These are phyloP conservation scores for Haematococcus lacustris DNA, from an alignment of 139 green algal genomes.

Conservation along the genomic window DNA sequence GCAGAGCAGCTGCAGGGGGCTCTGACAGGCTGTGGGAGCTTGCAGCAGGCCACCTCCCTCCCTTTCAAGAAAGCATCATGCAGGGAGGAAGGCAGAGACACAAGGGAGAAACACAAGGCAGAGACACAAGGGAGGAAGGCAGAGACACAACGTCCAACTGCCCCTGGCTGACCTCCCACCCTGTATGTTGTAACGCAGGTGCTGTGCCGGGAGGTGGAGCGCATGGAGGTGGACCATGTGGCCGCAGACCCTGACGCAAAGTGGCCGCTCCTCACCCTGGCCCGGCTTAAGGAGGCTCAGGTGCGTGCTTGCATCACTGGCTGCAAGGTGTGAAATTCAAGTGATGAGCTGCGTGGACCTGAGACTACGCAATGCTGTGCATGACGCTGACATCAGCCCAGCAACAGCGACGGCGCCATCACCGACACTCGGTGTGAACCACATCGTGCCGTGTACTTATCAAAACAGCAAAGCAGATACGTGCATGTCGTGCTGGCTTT, in stretches of 20 bases:
- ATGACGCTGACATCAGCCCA: not conserved
- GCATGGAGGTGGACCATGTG: slow-evolving; percentile 41
- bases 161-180: too few species aligned
- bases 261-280: slow-evolving; percentile 78
- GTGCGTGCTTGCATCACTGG: too few species aligned
- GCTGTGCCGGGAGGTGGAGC: slow-evolving; percentile 41
- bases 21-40: too few species aligned
- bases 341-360: not conserved
- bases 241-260: slow-evolving; percentile 52
- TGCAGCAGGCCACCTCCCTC: too few species aligned
- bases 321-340: too few species aligned
- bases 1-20: too few species aligned
- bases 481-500: not conserved
- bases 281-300: slow-evolving; percentile 58
- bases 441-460: not conserved
- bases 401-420: not conserved
- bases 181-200: too few species aligned
- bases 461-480: not conserved
- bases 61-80: too few species aligned
- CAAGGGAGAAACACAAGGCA: too few species aligned
- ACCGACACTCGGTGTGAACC: not conserved
- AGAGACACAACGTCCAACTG: too few species aligned
- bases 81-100: too few species aligned
- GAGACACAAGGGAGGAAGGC: too few species aligned
- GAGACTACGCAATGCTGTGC: not conserved